Evolutionary conservation across 495 filamentous ascomycete genomes (phyloP), one percentile per base, ranked within the genome.

Genomic region (Aspergillus egyptiacus): DNA sequence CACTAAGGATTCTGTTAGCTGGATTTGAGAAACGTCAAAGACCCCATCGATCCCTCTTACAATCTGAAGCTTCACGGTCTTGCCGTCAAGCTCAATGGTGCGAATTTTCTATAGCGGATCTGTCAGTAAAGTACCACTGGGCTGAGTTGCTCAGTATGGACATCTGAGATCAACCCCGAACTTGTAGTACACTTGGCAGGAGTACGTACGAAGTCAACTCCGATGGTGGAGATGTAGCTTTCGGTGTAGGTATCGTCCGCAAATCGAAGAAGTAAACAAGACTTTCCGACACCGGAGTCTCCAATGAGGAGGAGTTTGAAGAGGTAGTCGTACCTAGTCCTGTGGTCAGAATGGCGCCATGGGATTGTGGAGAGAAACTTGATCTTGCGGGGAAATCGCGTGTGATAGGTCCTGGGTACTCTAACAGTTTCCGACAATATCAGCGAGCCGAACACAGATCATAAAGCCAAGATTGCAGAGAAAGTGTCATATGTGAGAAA

Each of bases 281-380:
- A 97, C 86, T 98, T 98, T 83, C 93, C 93, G 57, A 97, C 94
- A 77, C 93, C 93, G 62, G 93, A 97, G 69, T 98, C 93, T 72
- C 93, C 93, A 80, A 98, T 98, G 74, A 98, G 88, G 66, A 98
- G 91, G 49, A 98, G 90, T 82, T 98, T 98, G 81, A 98, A 98
- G 60, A 98, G 89, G 68, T 97, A 98, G 67, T 98, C 93, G 83
- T 97, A 98, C 95, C 93, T 96, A 68, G 41, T 39, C 52, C 14
- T 22, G 40, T 40, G 47, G 59, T 72, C 60, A 70, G 67, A 30
- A 38, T 22, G 36, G 24, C 33, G 53, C 50, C 49, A 41, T 50
- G 40, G 55, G 17, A 53, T 14, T 35, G 20, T 37, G 31, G 36
- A 31, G 30, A 28, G 17, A 53, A 23, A n/a, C 8, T 41, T 14